Conservation (phyloP, 768 basidiomycete species). For the Termitomyces sp. region DNA sequence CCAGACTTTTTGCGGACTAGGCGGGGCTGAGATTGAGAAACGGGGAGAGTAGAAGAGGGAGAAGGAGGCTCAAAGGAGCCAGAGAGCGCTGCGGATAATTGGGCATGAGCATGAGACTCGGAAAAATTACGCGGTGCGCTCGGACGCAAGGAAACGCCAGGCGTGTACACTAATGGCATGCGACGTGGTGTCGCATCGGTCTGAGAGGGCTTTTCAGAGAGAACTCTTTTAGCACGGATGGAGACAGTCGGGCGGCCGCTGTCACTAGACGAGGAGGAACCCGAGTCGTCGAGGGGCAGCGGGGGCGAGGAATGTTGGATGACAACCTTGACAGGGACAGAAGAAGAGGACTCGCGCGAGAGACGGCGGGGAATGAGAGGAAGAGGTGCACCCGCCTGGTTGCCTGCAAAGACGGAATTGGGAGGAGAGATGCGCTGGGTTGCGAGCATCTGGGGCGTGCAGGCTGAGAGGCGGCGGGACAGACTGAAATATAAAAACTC, state of each 20-base stretch:
- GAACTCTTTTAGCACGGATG: constrained; percentile 6
- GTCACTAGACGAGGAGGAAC: constrained; percentile 17
- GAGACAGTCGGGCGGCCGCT: constrained; percentile 5
- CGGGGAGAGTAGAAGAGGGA: constrained; percentile 16
- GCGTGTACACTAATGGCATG: constrained; percentile 30
- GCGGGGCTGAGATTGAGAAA: constrained; percentile 26
- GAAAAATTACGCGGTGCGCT: constrained; percentile 24
- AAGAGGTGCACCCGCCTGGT: constrained; percentile 52
- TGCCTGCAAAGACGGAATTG: constrained; percentile 26
- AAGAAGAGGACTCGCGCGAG: constrained; percentile 20
- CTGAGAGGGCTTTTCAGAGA: background rate
- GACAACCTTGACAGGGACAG: constrained; percentile 19
- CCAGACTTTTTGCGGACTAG: constrained; percentile 90
- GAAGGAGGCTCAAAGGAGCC: constrained; percentile 8
- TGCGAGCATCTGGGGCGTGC: constrained; percentile 33
- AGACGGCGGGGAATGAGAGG: constrained; percentile 57
- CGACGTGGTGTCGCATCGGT: background rate
- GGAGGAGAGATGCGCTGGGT: constrained; percentile 35
- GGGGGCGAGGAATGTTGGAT: constrained; percentile 24
- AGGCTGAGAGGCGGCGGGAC: background rate
- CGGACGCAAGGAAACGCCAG: constrained; percentile 31
- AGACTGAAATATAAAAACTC: constrained; percentile 1
- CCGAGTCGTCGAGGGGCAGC: constrained; percentile 16
- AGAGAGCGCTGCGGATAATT: constrained; percentile 8
- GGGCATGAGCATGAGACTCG: constrained; percentile 25